Evolutionary conservation across 164 flowering plant genomes (phyloP), one percentile per base, ranked within the genome.

Genomic region (Vitis amurensis): DNA sequence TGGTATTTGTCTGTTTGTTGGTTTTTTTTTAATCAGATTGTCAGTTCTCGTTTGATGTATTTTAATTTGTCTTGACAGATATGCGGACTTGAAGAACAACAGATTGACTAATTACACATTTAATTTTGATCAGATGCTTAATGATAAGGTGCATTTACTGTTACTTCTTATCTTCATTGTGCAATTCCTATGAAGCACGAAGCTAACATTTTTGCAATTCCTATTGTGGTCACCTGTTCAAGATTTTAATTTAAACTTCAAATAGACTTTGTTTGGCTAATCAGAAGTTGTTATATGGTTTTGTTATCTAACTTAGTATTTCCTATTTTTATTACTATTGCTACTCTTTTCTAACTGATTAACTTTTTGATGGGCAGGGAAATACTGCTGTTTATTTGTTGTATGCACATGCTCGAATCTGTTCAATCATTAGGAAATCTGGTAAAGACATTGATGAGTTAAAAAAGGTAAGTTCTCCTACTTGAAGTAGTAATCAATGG

Each of bases 341-440:
- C 3, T 19, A 8, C 29, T 15, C 58, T 29, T 57, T 27, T 13
- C 59, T 59, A 69, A 8, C 58, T 23, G n/a, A 11, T 50, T 66
- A 59, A 66, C 3, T 52, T 27, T 30, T 59, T 71, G 50, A 12
- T 78, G 73, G 52, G 44, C 93, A 93, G 99, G 99, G 99, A 57
- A 90, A 96, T 70, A 96, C 99, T 77, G 99, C 99, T 70, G 98
- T 96, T 51, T 96, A 93, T 76, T 84, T 93, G 78, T 82, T 87
- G 50, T 96, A 96, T 82, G 98, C 99, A 11, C 97, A 96, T 83
- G 98, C 99, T 81, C 89, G 99, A 55, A 96, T 96, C 73, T 92
- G 97, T 79, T 93, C 99, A 57, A 96, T 96, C 66, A 90, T 93
- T 73, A 82, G 98, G 71, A 96, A 86, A 70, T 93, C 98, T 64